Base-by-base conservation (phyloP, 2,329 filamentous ascomycete species). In the Aureobasidium sp. region DNA sequence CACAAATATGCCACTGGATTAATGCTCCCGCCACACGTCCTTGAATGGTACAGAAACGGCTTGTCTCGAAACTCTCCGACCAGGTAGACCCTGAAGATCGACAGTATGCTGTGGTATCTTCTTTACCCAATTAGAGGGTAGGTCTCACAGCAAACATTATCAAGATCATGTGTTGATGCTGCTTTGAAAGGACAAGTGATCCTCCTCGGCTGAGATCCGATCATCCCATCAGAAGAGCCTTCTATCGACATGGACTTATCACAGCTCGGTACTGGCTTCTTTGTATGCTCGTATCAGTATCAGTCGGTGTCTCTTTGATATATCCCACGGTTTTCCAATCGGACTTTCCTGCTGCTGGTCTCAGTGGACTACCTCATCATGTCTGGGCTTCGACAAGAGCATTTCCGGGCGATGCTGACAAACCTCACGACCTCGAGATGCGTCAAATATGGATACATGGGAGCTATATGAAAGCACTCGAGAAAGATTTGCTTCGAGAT, bases 361-460 rank as follows among this genome's bases (percentile, higher is more conserved):
- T 85, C 25, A 86, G 87, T 57, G 87, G 85, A 63, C 77, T 91
- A 8, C 88, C 89, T 31, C 85, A 87, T 68, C 87, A 92, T 81
- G 88, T 89, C 65, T 93, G 89, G 89, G 91, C 88, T 27, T 86
- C 86, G 38, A 87, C 86, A 6, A 82, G 84, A 62, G 83, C 85
- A 29, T 76, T 88, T 58, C 74, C 81, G 37, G 81, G 81, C 50
- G 76, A 77, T 58, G 67, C 66, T 13, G 68, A 69, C 15, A 70
- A 67, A 58, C 74, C 78, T 57, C 81, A 86, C 4, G 88, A 93
- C 70, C 84, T 93, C n/a, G 84, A 88, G 60, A 88, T 93, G 83
- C 86, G 88, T 65, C 89, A 89, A 61, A 81, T 90, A 60, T 93
- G 89, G 89, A 81, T 93, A 17, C 88, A 92, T 68, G 88, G 87